phyloP scores from a whole-genome alignment of 768 basidiomycete genomes.

The Boletus rubroflammeus region DNA sequence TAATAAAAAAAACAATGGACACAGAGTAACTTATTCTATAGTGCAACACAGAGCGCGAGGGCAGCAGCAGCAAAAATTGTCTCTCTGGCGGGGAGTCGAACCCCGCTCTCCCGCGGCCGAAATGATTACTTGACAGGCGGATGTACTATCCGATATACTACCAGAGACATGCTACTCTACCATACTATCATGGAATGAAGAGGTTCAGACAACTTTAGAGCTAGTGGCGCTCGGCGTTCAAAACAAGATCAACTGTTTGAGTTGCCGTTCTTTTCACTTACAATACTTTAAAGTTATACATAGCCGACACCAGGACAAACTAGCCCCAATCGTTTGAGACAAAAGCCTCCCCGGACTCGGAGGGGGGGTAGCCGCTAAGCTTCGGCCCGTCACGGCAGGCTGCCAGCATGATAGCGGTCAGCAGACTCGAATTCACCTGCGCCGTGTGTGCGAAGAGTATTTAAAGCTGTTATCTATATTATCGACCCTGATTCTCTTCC shows the following conservation, averaged over 20 bases:
- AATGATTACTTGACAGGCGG: slow-evolving; percentile 36
- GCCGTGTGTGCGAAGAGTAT: neutral
- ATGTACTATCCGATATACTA: slow-evolving; percentile 52
- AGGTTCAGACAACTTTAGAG: too few relatives aligned
- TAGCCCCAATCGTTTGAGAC: neutral
- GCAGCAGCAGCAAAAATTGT: slow-evolving; percentile 12
- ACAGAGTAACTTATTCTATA: neutral
- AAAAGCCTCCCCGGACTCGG: neutral
- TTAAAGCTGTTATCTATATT: neutral
- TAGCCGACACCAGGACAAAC: too few relatives aligned
- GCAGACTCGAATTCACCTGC: neutral
- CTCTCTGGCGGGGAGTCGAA: slow-evolving; percentile 48
- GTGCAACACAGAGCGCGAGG: neutral
- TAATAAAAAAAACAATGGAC: too few relatives aligned
- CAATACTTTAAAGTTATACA: too few relatives aligned
- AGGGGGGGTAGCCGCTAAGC: neutral
- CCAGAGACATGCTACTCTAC: slow-evolving; percentile 29
- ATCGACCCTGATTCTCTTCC: neutral
- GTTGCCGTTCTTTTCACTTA: too few relatives aligned
- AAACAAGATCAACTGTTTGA: too few relatives aligned
- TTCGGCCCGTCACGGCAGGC: neutral
- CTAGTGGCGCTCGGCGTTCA: too few relatives aligned
- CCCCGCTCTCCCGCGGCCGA: slow-evolving; percentile 39
- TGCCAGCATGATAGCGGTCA: neutral
- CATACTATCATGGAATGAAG: neutral